Base-by-base conservation (phyloP, 345 rosid genomes). In the Populus tremula region DNA sequence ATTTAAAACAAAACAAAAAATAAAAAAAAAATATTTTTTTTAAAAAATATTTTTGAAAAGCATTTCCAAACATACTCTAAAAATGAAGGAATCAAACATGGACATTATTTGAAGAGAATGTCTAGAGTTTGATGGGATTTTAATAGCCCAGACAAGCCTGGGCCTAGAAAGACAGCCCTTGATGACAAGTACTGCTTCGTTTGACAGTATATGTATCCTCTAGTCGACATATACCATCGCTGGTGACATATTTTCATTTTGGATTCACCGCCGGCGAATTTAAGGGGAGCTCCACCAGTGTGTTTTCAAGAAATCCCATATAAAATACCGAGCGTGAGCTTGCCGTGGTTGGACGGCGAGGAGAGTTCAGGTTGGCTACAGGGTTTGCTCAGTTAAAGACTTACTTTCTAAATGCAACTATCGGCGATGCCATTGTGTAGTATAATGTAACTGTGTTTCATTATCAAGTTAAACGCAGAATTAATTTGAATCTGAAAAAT, bases 281-380 rank as follows among this genome's bases (percentile, higher is more conserved):
- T 23, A 86, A 84, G 0, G 89, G 91, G 13, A 89, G 89, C 73
- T 89, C 92, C 18, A 71, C 87, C 0, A 78, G 89, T 16, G 70
- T 89, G 8, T 87, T 89, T 27, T 87, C 31, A 8, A 68, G 71
- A 41, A 68, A 68, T 68, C 71, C 71, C 2, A 11, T 39, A 11
- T 14, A 7, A 17, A 13, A 68, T 38, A 68, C 71, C 20, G 18
- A 68, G 23, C 71, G 47, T 21, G 71, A 67, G 71, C 71, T 67
- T 38, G 71, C 49, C 7, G 71, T 67, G 29, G 71, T 67, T n/a
- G 71, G 71, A 7, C 49, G 71, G 39, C 9, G 71, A 67, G 49
- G 47, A n/a, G 6, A 67, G n/a, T 36, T 67, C n/a, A 67, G 71
- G 47, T 0, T 67, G 71, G 29, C 71, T 21, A 67, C 11, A 18